Percentiles rank a stretch among this genome's conserved stretches.
These are phyloP conservation scores for Microcyclosporella mali DNA, from an alignment of 2,329 filamentous ascomycete species.

Conservation along the genomic window DNA sequence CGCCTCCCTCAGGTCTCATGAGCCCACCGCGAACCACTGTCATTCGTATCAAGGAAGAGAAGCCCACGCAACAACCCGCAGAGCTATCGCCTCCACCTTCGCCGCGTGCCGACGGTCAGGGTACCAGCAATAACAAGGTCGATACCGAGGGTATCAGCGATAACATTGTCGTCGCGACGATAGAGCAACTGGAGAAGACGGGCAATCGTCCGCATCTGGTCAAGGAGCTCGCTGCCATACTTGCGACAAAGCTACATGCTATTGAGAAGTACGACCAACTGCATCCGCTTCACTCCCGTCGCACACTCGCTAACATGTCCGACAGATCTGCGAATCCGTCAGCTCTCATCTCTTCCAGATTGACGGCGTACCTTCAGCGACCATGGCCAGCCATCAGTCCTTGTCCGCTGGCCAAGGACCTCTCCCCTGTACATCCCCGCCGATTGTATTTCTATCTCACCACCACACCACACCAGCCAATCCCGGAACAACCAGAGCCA, in stretches of 20 bases:
- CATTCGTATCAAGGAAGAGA: slow-evolving; percentile 44
- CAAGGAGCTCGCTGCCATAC: slow-evolving; percentile 79
- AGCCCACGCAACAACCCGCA: slow-evolving; percentile 44
- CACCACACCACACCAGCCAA: slow-evolving; percentile 73
- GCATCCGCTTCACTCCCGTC: slow-evolving; percentile 6
- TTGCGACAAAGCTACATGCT: slow-evolving; percentile 69
- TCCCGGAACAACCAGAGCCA: slow-evolving; percentile 54
- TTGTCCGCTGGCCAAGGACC: slow-evolving; percentile 86
- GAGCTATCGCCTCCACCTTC: slow-evolving; percentile 78
- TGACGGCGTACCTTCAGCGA: slow-evolving; percentile 85
- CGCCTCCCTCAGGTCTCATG: slow-evolving; percentile 35
- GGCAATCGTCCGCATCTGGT: slow-evolving; percentile 90
- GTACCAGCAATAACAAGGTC: slow-evolving; percentile 47
- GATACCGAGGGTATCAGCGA: slow-evolving; percentile 84
- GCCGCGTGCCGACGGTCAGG: slow-evolving; percentile 49
- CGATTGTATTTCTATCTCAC: slow-evolving; percentile 96
- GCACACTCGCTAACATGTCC: slow-evolving; percentile 29
- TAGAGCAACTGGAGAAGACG: slow-evolving; percentile 80
- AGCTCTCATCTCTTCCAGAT: slow-evolving; percentile 87
- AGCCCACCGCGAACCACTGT: slow-evolving; percentile 41
- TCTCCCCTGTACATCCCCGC: slow-evolving; percentile 85
- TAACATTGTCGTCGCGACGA: slow-evolving; percentile 87
- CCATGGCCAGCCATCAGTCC: slow-evolving; percentile 68
- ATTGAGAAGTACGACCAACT: slow-evolving; percentile 75
- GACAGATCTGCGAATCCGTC: slow-evolving; percentile 86